Percentiles rank a stretch among this genome's conserved stretches.
Conservation (phyloP, 2,329 filamentous ascomycete genomes). For the Xylaria sp. region DNA sequence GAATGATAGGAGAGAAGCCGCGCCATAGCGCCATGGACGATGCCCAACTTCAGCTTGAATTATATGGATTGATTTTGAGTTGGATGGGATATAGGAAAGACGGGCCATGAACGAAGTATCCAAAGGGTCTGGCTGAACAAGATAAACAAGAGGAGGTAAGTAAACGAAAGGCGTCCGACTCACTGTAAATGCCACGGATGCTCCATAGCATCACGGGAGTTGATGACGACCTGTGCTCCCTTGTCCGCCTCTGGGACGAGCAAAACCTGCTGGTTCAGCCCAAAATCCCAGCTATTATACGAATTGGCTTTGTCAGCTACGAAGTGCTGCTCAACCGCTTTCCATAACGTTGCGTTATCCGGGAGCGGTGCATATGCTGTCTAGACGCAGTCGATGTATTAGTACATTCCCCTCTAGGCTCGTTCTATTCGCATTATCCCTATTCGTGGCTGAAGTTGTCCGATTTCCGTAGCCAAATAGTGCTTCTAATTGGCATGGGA, state of each 20-base stretch:
- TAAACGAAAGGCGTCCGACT: conserved; percentile 20
- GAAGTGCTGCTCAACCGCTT: conserved; percentile 49
- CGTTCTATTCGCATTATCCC: background rate
- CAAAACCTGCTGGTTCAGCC: conserved; percentile 53
- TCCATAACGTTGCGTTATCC: conserved; percentile 52
- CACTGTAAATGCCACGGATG: conserved; percentile 56
- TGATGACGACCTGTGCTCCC: conserved; percentile 53
- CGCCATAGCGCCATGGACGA: background rate
- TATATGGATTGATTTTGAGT: background rate
- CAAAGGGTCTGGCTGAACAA: background rate
- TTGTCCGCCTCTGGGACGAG: conserved; percentile 49
- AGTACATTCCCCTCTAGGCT: background rate
- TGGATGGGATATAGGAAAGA: too few species aligned
- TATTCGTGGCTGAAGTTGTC: background rate
- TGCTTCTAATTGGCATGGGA: too few species aligned
- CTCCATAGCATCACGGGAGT: conserved; percentile 54
- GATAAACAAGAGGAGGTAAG: background rate
- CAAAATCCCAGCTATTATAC: conserved; percentile 53
- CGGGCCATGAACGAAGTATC: background rate
- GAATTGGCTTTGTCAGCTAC: conserved; percentile 44
- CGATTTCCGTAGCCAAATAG: too few species aligned
- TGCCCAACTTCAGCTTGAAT: background rate
- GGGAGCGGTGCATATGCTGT: conserved; percentile 50
- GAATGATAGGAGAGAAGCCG: background rate
- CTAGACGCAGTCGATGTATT: conserved; percentile 35